Evolutionary conservation across 2,329 filamentous ascomycete genomes (phyloP), one percentile per base, ranked within the genome.

Genomic region (Phaeosphaeria sp.): DNA sequence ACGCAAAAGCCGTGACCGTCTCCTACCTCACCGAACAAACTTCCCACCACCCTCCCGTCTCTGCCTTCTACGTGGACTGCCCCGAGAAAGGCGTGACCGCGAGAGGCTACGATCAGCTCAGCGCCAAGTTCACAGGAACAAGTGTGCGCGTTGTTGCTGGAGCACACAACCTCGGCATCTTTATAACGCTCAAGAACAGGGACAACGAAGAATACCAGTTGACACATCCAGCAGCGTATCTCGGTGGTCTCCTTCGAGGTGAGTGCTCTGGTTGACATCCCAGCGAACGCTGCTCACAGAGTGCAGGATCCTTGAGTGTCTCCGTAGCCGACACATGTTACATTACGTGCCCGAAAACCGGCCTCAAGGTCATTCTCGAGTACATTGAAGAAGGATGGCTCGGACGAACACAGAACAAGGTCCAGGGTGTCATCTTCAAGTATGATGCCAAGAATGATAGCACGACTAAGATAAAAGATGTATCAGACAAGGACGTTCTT

Each of bases 21-120:
- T 97, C 93, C 9, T 99, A 96, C 76, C 84, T 99, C 59, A 98
- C 95, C 24, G 95, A 99, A 79, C 95, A 99, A 80, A 99, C 95
- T 8, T 97, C 93, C 7, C 95, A 99, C 72, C 95, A 99, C 78
- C 95, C 95, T 33, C 95, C 95, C 9, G 94, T 99, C 65, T 98
- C 94, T 67, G 95, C 95, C 15, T 99, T 96, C 78, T 94, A 91
- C 77, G 89, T 97, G 63, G 90, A 93, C 73, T 99, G 95, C 74
- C 93, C 93, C 0, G 91, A 96, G 66, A 93, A 92, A 74, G 95
- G 94, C 25, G 86, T 99, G 64, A 88, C 87, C 39, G 95, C 95
- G 17, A 86, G 90, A 57, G 95, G 95, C 1, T 99, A 94, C 74
- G 95, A 99, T 74, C 95, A 99, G 81, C 89, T 99, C 70, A 94